These are phyloP conservation scores for Dryadomyces quercus-mongolicae DNA, from an alignment of 2,329 filamentous ascomycete genomes.

Conservation along the genomic window DNA sequence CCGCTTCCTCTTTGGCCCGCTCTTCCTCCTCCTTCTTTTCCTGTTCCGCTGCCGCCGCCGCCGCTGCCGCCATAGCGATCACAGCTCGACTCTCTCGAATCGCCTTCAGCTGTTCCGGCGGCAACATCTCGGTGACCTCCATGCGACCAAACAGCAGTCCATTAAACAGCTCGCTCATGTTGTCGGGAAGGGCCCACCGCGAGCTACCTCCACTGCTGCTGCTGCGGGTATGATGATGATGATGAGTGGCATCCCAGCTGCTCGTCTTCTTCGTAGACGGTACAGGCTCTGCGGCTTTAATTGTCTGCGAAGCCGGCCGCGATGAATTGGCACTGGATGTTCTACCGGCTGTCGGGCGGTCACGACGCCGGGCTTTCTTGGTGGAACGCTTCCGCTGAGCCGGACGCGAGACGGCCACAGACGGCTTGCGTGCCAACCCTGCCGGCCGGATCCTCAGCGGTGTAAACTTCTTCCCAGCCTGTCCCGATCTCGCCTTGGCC, in stretches of 20 bases:
- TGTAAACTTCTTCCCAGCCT: conserved; percentile 3
- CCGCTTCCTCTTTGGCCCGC: neutral
- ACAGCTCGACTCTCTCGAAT: conserved; percentile 26
- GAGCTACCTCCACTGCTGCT: conserved; percentile 17
- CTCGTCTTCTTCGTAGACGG: neutral
- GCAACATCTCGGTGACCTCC: conserved; percentile 48
- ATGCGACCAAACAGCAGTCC: conserved; percentile 41
- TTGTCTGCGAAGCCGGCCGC: conserved; percentile 9
- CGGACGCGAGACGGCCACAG: conserved; percentile 15
- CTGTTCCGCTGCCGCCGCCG: neutral
- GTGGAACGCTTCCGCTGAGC: conserved; percentile 30
- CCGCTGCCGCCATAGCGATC: neutral
- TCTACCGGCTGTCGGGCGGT: neutral
- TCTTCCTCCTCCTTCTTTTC: neutral
- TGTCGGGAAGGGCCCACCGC: conserved; percentile 42
- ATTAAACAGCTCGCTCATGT: conserved; percentile 43
- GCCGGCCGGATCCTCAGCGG: conserved; percentile 10
- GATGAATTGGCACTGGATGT: conserved; percentile 11
- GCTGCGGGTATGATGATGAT: conserved; percentile 9
- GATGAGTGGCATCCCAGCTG: conserved; percentile 9
- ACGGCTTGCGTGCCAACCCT: conserved; percentile 17
- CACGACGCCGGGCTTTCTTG: conserved; percentile 15
- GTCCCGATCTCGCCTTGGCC: neutral
- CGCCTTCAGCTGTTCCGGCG: conserved; percentile 36
- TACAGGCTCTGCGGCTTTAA: neutral